Evolutionary conservation across 2,329 filamentous ascomycete genomes (phyloP).

Genomic region (Ophiostoma piceae): DNA sequence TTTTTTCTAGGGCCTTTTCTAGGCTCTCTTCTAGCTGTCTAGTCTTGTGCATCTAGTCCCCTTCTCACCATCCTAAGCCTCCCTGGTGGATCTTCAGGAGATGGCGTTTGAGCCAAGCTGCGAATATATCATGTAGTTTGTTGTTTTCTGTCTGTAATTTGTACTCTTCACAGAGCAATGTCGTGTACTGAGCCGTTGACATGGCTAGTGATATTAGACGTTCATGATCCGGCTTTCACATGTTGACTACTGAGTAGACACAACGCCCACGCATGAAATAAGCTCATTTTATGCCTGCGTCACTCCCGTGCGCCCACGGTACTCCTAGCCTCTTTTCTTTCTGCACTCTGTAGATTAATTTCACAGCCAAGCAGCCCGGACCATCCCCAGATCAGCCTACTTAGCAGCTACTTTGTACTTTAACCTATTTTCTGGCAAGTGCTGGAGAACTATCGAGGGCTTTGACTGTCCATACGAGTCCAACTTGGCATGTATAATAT

Average conservation of each 20-base stretch:
- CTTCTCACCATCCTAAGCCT: neutral
- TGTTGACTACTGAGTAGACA: too few relatives aligned
- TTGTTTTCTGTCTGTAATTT: neutral
- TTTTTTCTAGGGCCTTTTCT: neutral
- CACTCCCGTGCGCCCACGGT: slow-evolving; percentile 8
- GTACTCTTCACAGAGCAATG: too few relatives aligned
- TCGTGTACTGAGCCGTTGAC: neutral
- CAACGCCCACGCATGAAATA: neutral
- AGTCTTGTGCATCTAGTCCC: neutral
- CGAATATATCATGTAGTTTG: neutral
- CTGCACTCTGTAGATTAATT: neutral
- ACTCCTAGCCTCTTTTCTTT: neutral
- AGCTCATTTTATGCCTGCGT: slow-evolving; percentile 11
- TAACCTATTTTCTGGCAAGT: too few relatives aligned
- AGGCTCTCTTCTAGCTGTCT: neutral
- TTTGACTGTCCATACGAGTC: slow-evolving; percentile 7
- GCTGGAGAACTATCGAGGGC: neutral
- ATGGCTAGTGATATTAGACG: neutral
- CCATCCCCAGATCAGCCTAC: neutral
- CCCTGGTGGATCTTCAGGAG: slow-evolving; percentile 5
- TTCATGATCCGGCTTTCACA: too few relatives aligned
- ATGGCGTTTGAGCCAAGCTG: slow-evolving; percentile 8
- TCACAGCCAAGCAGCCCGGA: slow-evolving; percentile 1
- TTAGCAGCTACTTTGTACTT: neutral
- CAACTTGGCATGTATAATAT: neutral